Evolutionary conservation across 2,329 filamentous ascomycete species (phyloP), one percentile per base, ranked within the genome.

Genomic region (Penicillium sumatraense): DNA sequence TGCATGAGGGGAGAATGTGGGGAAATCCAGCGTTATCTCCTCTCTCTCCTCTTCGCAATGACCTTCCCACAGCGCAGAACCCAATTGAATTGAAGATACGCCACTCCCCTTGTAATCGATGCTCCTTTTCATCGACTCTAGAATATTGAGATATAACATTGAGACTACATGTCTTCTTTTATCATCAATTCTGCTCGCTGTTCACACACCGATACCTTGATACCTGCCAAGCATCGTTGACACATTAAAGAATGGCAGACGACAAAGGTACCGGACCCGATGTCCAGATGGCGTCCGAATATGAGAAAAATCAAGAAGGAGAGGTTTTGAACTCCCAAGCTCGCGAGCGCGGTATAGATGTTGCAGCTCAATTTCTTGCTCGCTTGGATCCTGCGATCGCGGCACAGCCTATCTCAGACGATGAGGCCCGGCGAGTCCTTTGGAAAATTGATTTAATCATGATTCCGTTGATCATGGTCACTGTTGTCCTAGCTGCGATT

Each of bases 331-430:
- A 54, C 11, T 51, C 49, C 2, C 46, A 40, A 24, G 21, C 33
- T 5, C 45, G 33, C 9, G 16, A 53, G 24, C 40, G 49, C 21
- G 57, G 59, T 27, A 54, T 59, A 36, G 68, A 71, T 61, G 63
- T 68, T 23, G 67, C 68, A 18, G 68, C 66, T n/a, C 56, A 57
- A 21, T 71, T 70, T 29, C 63, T 71, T n/a, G 55, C 60, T 21
- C 55, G 49, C 3, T 45, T 70, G 3, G 65, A 69, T 36, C 60
- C 62, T 2, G 48, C 48, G 35, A 60, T 70, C 20, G 42, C 59
- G 14, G 51, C 49, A 2, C 49, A 59, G 31, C 68, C 67, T 18
- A 67, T 72, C 42, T 64, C 60, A 3, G 47, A 57, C 21, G 9
- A 49, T 18, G 65, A 68, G 36, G 58, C 61, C 13, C 57, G 59